These are phyloP conservation scores for Posidonia australis DNA, from an alignment of 106 monocot genomes.

Conservation along the genomic window DNA sequence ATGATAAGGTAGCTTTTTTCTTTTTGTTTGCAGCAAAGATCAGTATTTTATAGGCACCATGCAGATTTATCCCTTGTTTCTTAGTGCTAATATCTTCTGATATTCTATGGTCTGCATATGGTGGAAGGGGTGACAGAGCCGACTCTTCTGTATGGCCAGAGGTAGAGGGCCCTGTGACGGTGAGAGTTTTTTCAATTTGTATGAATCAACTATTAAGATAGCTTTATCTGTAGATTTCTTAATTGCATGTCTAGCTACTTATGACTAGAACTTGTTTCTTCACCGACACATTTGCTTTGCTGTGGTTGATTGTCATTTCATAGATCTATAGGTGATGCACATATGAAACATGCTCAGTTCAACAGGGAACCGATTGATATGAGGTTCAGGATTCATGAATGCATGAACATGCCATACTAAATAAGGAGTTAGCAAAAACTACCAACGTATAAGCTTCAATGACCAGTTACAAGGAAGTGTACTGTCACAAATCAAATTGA, in stretches of 20 bases:
- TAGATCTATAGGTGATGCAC: too few species aligned
- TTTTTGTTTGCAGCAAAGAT: too few species aligned
- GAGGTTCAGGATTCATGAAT: too few species aligned
- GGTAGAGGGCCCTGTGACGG: constrained; percentile 75
- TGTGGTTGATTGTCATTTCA: constrained; percentile 41
- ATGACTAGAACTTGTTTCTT: not conserved
- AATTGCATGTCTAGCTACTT: not conserved
- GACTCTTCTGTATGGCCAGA: constrained; percentile 88
- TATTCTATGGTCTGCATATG: constrained; percentile 61
- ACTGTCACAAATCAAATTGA: too few species aligned
- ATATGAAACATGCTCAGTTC: too few species aligned
- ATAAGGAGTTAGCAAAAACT: too few species aligned
- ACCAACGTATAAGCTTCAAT: too few species aligned
- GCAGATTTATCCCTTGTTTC: not conserved
- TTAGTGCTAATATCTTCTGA: not conserved
- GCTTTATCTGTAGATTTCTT: too few species aligned
- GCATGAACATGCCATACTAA: too few species aligned
- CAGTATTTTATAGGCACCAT: not conserved
- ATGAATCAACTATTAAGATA: too few species aligned
- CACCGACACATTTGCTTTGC: not conserved
- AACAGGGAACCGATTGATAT: too few species aligned
- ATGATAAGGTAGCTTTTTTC: constrained; percentile 76
- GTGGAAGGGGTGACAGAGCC: constrained; percentile 87
- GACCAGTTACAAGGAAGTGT: too few species aligned
- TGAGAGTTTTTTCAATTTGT: constrained; percentile 11